Evolutionary conservation across 495 filamentous ascomycete genomes (phyloP).

Genomic region (Penicillium desertorum): DNA sequence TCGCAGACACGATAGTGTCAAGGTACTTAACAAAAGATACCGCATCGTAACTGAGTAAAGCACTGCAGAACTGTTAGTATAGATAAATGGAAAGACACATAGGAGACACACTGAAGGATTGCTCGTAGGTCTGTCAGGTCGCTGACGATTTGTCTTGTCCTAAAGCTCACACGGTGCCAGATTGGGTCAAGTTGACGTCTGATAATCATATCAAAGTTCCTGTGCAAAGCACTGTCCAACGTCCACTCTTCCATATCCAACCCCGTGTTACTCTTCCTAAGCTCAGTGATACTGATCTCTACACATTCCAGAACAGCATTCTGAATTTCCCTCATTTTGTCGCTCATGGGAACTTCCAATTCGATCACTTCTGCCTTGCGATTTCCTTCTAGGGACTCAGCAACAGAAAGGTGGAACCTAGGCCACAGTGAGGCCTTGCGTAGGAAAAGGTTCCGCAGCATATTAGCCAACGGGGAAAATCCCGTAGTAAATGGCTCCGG

Average conservation of each 20-base stretch:
- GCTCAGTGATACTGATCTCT: constrained; percentile 85
- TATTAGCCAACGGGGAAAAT: constrained; percentile 84
- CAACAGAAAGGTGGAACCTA: constrained; percentile 88
- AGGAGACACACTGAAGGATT: constrained; percentile 67
- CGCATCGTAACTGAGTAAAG: constrained; percentile 81
- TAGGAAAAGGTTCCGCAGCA: constrained; percentile 91
- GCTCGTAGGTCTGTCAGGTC: constrained; percentile 82
- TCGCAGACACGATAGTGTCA: constrained; percentile 88
- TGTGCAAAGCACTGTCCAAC: constrained; percentile 88
- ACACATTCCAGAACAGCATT: constrained; percentile 95
- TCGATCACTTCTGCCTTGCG: constrained; percentile 97
- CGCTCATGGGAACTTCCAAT: constrained; percentile 94
- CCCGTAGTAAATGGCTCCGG: constrained; percentile 90
- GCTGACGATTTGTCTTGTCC: constrained; percentile 88
- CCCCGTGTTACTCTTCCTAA: constrained; percentile 84
- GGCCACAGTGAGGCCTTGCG: constrained; percentile 89
- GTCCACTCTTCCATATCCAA: constrained; percentile 98
- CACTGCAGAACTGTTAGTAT: constrained; percentile 37
- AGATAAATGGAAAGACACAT: neutral
- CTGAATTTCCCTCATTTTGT: constrained; percentile 89
- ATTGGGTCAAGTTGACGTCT: constrained; percentile 90
- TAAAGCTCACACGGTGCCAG: constrained; percentile 95
- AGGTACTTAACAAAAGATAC: constrained; percentile 91
- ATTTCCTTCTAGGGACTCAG: constrained; percentile 81
- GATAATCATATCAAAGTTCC: constrained; percentile 86